A percentile compares a stretch with the other conserved stretches of the same genome.
Evolutionary conservation across 805 yeast species (phyloP).

Genomic region (Ascoidea asiatica): DNA sequence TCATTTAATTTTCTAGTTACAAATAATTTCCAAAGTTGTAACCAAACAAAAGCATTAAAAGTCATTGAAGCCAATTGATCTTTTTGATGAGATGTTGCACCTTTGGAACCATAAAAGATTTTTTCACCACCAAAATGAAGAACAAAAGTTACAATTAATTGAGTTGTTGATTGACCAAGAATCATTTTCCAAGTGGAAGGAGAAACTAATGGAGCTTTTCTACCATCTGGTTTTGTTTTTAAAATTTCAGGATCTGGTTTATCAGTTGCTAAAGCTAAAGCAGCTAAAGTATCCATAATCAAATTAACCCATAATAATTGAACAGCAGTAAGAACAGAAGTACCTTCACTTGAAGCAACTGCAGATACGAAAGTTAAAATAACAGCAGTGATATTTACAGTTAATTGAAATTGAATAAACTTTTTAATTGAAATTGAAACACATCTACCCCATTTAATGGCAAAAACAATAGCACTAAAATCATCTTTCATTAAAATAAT

Average conservation of each 20-base stretch:
- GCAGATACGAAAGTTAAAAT: constrained; percentile 87
- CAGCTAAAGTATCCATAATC: constrained; percentile 97
- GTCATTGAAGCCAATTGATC: constrained; percentile 71
- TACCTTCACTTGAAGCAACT: constrained; percentile 65
- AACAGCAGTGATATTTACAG: constrained; percentile 96
- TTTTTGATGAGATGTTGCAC: constrained; percentile 27
- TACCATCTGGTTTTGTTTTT: constrained; percentile 73
- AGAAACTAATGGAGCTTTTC: constrained; percentile 66
- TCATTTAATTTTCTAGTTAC: constrained; percentile 87
- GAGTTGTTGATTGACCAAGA: constrained; percentile 70
- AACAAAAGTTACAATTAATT: constrained; percentile 65
- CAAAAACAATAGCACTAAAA: constrained; percentile 87
- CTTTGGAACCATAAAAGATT: constrained; percentile 35
- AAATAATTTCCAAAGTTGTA: constrained; percentile 87
- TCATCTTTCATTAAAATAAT: constrained; percentile 89
- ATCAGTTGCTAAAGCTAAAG: constrained; percentile 94
- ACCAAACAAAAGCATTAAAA: constrained; percentile 94
- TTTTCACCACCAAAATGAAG: constrained; percentile 67
- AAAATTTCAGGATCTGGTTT: constrained; percentile 79
- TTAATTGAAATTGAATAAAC: constrained; percentile 90
- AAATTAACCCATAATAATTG: constrained; percentile 95
- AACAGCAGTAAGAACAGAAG: constrained; percentile 90
- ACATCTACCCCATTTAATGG: constrained; percentile 97
- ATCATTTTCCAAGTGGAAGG: constrained; percentile 99
- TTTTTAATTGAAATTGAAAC: constrained; percentile 90